Evolutionary conservation across 2,329 filamentous ascomycete species (phyloP).

Genomic region (Aureobasidium sp.): DNA sequence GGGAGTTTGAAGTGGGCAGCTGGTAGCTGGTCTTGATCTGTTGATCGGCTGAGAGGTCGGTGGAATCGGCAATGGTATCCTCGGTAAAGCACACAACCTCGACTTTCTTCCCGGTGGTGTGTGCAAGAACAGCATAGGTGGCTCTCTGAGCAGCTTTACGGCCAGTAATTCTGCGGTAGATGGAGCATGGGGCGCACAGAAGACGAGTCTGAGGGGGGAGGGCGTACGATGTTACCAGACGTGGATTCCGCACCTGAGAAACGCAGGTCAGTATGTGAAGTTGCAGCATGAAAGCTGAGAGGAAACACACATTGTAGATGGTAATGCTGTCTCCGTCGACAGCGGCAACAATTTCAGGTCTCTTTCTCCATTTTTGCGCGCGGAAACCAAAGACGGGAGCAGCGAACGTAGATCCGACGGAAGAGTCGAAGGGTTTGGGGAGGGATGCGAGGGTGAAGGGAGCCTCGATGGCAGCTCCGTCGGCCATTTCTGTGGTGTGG

Average conservation of each 20-base stretch:
- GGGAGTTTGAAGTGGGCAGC: constrained; percentile 2
- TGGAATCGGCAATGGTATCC: constrained; percentile 31
- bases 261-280: background rate
- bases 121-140: constrained; percentile 45
- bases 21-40: constrained; percentile 23
- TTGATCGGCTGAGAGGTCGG: constrained; percentile 23
- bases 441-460: constrained; percentile 38
- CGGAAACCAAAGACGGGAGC: constrained; percentile 48
- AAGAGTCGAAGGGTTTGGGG: constrained; percentile 36
- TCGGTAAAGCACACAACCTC: constrained; percentile 51
- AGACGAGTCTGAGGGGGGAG: constrained; percentile 54
- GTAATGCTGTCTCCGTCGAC: constrained; percentile 56
- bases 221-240: constrained; percentile 54
- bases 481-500: constrained; percentile 2
- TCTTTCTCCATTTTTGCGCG: constrained; percentile 53
- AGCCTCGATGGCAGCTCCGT: constrained; percentile 25
- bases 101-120: constrained; percentile 32
- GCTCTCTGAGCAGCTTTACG: constrained; percentile 43
- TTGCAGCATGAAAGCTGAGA: background rate
- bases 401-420: constrained; percentile 35
- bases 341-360: constrained; percentile 53
- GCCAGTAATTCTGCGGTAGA: constrained; percentile 45
- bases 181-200: constrained; percentile 51
- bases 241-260: constrained; percentile 53
- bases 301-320: constrained; percentile 52